Evolutionary conservation across 2,329 filamentous ascomycete genomes (phyloP).

Genomic region (Sarocladiaceae sp.): DNA sequence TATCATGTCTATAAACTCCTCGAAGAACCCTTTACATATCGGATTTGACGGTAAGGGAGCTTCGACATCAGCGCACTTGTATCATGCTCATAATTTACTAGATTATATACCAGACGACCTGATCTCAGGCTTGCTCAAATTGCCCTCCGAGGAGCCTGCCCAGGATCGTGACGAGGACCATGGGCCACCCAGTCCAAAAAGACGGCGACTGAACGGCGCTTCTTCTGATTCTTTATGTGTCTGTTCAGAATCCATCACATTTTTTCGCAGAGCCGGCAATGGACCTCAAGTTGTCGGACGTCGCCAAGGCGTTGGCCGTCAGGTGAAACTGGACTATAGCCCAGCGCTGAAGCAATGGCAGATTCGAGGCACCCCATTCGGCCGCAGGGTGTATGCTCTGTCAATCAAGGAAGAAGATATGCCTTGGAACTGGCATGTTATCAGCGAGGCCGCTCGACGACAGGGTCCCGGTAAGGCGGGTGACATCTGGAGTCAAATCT

Average conservation of each 20-base stretch:
- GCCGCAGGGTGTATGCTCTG: slow-evolving; percentile 10
- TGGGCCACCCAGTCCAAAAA: not conserved
- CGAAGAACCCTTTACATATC: not conserved
- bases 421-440: slow-evolving; percentile 13
- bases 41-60: slow-evolving; percentile 2
- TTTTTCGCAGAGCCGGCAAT: not conserved
- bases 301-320: not conserved
- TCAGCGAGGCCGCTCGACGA: slow-evolving; percentile 14
- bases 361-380: not conserved
- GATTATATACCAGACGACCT: slow-evolving; percentile 1
- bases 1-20: too few species aligned
- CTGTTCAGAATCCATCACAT: not conserved
- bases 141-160: not conserved
- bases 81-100: not conserved
- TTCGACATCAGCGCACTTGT: too few species aligned
- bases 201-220: not conserved
- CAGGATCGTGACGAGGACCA: not conserved
- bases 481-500: slow-evolving; percentile 28
- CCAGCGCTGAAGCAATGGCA: not conserved
- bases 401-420: slow-evolving; percentile 18
- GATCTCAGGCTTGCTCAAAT: not conserved
- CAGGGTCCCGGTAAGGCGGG: slow-evolving; percentile 16
- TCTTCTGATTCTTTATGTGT: not conserved
- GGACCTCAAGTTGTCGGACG: not conserved
- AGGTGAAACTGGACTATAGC: not conserved